These are phyloP conservation scores for Conticribra weissflogii DNA, from an alignment of 108 stramenopile species.

Conservation along the genomic window DNA sequence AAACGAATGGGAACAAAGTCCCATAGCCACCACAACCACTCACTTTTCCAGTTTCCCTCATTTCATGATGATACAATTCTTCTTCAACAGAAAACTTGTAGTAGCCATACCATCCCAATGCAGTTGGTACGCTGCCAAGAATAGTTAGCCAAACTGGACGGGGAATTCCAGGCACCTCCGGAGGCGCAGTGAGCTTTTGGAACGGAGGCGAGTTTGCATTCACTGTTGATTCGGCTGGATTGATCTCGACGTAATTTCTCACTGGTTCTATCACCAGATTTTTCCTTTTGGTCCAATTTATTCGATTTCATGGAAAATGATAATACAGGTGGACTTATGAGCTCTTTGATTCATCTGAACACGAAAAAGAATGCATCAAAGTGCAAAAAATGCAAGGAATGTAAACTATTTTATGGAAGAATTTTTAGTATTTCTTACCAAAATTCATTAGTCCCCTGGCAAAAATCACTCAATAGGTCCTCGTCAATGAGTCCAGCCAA, in stretches of 20 bases:
- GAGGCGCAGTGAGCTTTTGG: conserved; percentile 56
- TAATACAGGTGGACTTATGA: not conserved
- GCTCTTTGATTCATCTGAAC: not conserved
- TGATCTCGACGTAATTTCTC: conserved; percentile 54
- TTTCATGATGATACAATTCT: conserved; percentile 71
- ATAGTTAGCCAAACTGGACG: conserved; percentile 77
- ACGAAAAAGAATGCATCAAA: too few species aligned
- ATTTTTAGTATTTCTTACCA: conserved; percentile 11
- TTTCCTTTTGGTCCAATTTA: conserved; percentile 32
- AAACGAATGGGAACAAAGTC: conserved; percentile 67
- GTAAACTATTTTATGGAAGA: too few species aligned
- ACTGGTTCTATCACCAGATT: conserved; percentile 57
- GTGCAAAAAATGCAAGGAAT: too few species aligned
- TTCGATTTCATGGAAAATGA: not conserved
- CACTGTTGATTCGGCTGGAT: conserved; percentile 40
- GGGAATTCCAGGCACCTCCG: conserved; percentile 63
- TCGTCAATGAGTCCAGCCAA: too few species aligned
- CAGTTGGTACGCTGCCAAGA: conserved; percentile 62
- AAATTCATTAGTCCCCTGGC: conserved; percentile 63
- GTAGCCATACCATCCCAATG: conserved; percentile 72
- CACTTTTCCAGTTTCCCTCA: conserved; percentile 44
- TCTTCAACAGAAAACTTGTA: conserved; percentile 76
- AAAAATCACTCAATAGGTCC: conserved; percentile 52
- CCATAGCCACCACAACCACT: conserved; percentile 73
- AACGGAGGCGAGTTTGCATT: conserved; percentile 44